Conservation (phyloP, 1,284 basidiomycete species). For the Ustilago esculenta region DNA sequence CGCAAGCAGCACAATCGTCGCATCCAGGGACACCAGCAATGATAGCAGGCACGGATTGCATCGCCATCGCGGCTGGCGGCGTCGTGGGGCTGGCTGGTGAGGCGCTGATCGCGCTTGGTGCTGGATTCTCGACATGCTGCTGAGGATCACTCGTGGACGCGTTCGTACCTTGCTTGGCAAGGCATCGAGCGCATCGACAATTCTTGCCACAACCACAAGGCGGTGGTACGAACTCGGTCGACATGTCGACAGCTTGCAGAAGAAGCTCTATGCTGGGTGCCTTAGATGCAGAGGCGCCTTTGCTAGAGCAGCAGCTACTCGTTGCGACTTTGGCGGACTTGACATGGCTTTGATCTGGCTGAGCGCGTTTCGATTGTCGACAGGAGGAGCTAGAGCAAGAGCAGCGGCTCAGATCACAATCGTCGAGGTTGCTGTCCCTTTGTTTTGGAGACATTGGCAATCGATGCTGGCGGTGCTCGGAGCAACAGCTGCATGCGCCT, state of each 20-base stretch:
- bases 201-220: slow-evolving; percentile 36
- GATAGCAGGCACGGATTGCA: not conserved
- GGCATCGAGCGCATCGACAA: slow-evolving; percentile 44
- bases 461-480: slow-evolving; percentile 11
- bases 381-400: slow-evolving; percentile 18
- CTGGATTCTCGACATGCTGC: not conserved
- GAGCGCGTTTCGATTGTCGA: not conserved
- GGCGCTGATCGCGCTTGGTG: slow-evolving; percentile 11
- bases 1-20: slow-evolving; percentile 54
- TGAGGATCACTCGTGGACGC: not conserved
- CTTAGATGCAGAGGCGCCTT: slow-evolving; percentile 9
- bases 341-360: not conserved
- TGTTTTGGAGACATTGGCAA: slow-evolving; percentile 13
- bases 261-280: slow-evolving; percentile 46
- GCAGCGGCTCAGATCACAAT: slow-evolving; percentile 14
- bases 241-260: slow-evolving; percentile 48
- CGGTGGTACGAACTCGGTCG: slow-evolving; percentile 41
- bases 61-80: slow-evolving; percentile 4
- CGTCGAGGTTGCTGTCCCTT: not conserved
- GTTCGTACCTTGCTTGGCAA: slow-evolving; percentile 14
- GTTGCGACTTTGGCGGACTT: not conserved
- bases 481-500: slow-evolving; percentile 43
- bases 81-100: slow-evolving; percentile 29
- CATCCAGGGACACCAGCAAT: slow-evolving; percentile 17
- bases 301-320: slow-evolving; percentile 24